Evolutionary conservation across 768 basidiomycete species (phyloP).

Genomic region (Coprinopsis cinerea): DNA sequence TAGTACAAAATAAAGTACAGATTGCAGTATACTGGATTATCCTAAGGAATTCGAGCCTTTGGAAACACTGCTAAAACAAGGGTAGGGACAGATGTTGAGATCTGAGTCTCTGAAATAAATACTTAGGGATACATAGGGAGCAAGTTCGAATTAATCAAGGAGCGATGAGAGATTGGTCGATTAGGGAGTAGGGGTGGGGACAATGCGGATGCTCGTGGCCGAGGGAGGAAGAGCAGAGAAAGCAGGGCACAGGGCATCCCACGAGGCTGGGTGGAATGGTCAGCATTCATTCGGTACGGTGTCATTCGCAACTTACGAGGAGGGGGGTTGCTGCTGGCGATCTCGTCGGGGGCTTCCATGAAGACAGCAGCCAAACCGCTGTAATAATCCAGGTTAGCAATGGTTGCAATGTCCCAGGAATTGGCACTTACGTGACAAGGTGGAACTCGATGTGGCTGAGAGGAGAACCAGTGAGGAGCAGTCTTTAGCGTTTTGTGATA

Average conservation of each 20-base stretch:
- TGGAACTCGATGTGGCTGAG: constrained; percentile 34
- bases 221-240: constrained; percentile 12
- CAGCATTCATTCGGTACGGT: neutral
- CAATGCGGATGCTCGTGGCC: neutral
- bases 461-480: neutral
- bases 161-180: too few relatives aligned
- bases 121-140: too few relatives aligned
- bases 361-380: constrained; percentile 15
- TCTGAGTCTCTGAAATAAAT: too few relatives aligned
- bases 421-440: constrained; percentile 22
- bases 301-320: constrained; percentile 8
- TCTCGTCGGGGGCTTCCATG: constrained; percentile 10
- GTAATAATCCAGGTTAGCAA: neutral
- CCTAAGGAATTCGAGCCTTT: too few relatives aligned
- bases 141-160: too few relatives aligned
- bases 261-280: constrained; percentile 13
- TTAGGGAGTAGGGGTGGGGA: neutral
- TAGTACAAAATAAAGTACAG: too few relatives aligned
- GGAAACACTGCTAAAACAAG: too few relatives aligned
- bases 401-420: neutral
- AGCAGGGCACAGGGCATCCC: constrained; percentile 20
- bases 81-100: too few relatives aligned
- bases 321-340: neutral
- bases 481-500: neutral
- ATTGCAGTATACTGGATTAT: too few relatives aligned